Conservation (phyloP, 768 basidiomycete genomes). For the Russula virescens region DNA sequence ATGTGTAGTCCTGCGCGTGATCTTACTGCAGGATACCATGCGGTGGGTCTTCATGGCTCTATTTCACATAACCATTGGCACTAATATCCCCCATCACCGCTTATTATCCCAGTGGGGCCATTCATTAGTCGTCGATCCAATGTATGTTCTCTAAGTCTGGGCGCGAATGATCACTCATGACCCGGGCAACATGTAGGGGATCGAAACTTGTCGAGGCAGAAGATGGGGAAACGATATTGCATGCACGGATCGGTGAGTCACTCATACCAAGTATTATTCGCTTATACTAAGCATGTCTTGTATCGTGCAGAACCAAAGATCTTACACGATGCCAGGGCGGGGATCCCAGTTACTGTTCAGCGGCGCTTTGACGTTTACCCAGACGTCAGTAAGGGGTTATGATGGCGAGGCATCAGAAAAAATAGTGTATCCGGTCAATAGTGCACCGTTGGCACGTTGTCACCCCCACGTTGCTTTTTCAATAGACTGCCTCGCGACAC, state of each 20-base stretch:
- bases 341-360: slow-evolving; percentile 90
- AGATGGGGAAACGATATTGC: slow-evolving; percentile 77
- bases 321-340: slow-evolving; percentile 60
- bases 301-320: too few species aligned
- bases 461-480: slow-evolving; percentile 6
- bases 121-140: slow-evolving; percentile 85
- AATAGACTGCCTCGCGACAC: neutral
- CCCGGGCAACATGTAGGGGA: slow-evolving; percentile 32
- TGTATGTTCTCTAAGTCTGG: slow-evolving; percentile 29
- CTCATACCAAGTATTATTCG: neutral
- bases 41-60: slow-evolving; percentile 52
- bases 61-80: neutral
- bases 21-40: slow-evolving; percentile 76
- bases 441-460: neutral
- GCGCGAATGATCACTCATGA: slow-evolving; percentile 6
- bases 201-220: too few species aligned
- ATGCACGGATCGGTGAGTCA: slow-evolving; percentile 76
- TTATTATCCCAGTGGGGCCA: slow-evolving; percentile 66
- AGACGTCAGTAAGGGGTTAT: slow-evolving; percentile 48
- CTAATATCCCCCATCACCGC: neutral
- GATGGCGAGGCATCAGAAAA: slow-evolving; percentile 5
- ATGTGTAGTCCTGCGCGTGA: slow-evolving; percentile 96
- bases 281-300: slow-evolving; percentile 1
- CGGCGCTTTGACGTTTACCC: slow-evolving; percentile 89
- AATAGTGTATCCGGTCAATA: slow-evolving; percentile 4